A percentile compares a stretch with the other conserved stretches of the same genome.
These are phyloP conservation scores for Ramaria sp. DNA, from an alignment of 768 basidiomycete species.

Conservation along the genomic window DNA sequence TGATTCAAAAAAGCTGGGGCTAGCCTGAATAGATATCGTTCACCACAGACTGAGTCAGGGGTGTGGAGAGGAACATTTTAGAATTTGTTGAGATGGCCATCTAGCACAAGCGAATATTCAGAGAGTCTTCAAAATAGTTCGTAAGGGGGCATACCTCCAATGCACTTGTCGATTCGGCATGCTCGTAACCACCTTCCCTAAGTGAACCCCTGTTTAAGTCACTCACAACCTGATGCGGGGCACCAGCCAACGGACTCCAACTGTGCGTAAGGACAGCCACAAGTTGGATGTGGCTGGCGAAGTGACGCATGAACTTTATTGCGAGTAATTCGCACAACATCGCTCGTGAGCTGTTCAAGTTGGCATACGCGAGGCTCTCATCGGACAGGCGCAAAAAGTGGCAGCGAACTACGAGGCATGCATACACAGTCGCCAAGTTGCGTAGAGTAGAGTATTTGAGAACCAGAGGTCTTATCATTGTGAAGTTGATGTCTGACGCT, in stretches of 20 bases:
- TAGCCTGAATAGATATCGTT: slow-evolving; percentile 71
- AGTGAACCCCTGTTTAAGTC: slow-evolving; percentile 51
- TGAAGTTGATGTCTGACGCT: slow-evolving; percentile 74
- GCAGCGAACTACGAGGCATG: slow-evolving; percentile 64
- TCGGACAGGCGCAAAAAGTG: slow-evolving; percentile 66
- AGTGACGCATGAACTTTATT: slow-evolving; percentile 71
- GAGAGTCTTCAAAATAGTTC: slow-evolving; percentile 1
- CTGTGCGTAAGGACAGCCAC: slow-evolving; percentile 68
- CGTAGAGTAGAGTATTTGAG: slow-evolving; percentile 66
- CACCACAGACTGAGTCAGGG: slow-evolving; percentile 79
- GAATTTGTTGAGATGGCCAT: slow-evolving; percentile 82
- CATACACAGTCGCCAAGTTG: slow-evolving; percentile 67
- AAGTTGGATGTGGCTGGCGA: slow-evolving; percentile 67
- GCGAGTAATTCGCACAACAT: slow-evolving; percentile 82
- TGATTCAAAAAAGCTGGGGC: slow-evolving; percentile 10
- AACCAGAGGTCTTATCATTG: slow-evolving; percentile 67
- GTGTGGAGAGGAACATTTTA: slow-evolving; percentile 74
- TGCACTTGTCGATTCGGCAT: slow-evolving; percentile 67
- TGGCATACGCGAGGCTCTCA: slow-evolving; percentile 65
- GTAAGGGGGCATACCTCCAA: slow-evolving; percentile 53
- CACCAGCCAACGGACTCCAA: slow-evolving; percentile 81
- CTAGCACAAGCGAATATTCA: slow-evolving; percentile 24
- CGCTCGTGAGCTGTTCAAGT: slow-evolving; percentile 60
- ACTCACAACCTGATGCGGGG: slow-evolving; percentile 50
- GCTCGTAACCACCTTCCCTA: slow-evolving; percentile 43